phyloP scores from a whole-genome alignment of 176 grass and related monocot genomes.

The Alopecurus myosuroides region DNA sequence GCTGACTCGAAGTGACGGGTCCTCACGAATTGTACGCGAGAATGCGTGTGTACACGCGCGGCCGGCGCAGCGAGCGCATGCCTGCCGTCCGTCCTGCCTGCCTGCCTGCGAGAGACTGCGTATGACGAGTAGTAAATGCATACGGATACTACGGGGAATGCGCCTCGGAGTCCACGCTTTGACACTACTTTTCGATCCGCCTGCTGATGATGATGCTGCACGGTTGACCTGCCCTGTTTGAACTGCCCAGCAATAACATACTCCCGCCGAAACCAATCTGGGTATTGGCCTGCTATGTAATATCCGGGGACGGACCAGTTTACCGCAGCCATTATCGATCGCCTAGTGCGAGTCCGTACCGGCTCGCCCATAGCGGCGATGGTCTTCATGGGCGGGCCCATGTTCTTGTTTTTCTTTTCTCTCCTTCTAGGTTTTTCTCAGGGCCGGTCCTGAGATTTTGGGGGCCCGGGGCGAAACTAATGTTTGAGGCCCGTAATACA shows the following conservation, averaged over 20 bases:
- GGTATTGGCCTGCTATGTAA: too few species aligned
- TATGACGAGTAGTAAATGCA: constrained; percentile 6
- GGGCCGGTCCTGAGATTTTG: too few species aligned
- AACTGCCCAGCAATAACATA: background rate
- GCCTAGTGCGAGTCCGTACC: too few species aligned
- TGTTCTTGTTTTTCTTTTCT: too few species aligned
- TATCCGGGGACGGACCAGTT: too few species aligned
- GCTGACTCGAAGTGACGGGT: constrained; percentile 40
- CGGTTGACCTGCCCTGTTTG: background rate
- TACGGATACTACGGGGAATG: background rate
- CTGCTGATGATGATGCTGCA: background rate
- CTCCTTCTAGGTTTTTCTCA: too few species aligned
- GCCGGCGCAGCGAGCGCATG: constrained; percentile 2
- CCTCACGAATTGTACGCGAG: constrained; percentile 27
- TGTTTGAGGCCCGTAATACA: too few species aligned
- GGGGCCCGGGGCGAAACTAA: too few species aligned
- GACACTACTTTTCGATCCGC: background rate
- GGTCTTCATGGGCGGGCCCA: too few species aligned
- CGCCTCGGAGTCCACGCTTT: constrained; percentile 38
- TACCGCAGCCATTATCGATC: too few species aligned
- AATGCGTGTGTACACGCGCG: constrained; percentile 8
- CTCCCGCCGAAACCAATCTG: too few species aligned
- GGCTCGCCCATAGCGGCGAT: too few species aligned
- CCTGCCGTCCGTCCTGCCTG: background rate
- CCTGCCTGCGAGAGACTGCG: background rate